A percentile compares a stretch with the other conserved stretches of the same genome.
phyloP scores from a whole-genome alignment of 352 stramenopile genomes.

The Aphanomyces invadans region DNA sequence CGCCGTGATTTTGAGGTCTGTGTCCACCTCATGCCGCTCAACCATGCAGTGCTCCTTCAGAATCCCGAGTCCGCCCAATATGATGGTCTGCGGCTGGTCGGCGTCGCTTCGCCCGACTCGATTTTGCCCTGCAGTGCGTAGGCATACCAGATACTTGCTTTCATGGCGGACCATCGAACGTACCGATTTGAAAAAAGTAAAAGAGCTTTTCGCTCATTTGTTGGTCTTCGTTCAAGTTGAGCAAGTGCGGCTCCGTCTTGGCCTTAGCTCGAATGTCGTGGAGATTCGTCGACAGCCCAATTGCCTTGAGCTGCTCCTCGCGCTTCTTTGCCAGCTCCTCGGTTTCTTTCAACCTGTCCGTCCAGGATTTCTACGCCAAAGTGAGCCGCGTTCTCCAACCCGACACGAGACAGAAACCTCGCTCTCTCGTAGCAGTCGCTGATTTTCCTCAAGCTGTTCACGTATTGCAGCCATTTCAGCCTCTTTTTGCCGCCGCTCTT shows the following conservation, averaged over 20 bases:
- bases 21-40: conserved; percentile 22
- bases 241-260: conserved; percentile 58
- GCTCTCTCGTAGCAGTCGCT: conserved; percentile 62
- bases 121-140: conserved; percentile 32
- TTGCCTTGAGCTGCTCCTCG: conserved; percentile 65
- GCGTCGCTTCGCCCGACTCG: conserved; percentile 61
- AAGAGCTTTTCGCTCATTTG: conserved; percentile 77
- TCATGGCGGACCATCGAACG: not conserved
- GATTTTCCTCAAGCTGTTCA: conserved; percentile 72
- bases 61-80: conserved; percentile 70
- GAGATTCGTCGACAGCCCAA: conserved; percentile 50
- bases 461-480: conserved; percentile 50
- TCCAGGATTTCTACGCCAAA: conserved; percentile 60
- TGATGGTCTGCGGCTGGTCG: conserved; percentile 58
- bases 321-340: conserved; percentile 74
- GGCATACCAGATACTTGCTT: too few species aligned
- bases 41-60: conserved; percentile 67
- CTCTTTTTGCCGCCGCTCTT: conserved; percentile 31
- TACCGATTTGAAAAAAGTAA: conserved; percentile 55
- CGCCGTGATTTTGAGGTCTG: conserved; percentile 34
- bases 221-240: conserved; percentile 85
- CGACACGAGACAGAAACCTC: conserved; percentile 34
- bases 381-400: conserved; percentile 5
- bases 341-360: conserved; percentile 64
- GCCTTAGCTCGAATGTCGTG: conserved; percentile 52